These are phyloP conservation scores for Neoboletus brunneissimus DNA, from an alignment of 768 basidiomycete genomes.

Conservation along the genomic window DNA sequence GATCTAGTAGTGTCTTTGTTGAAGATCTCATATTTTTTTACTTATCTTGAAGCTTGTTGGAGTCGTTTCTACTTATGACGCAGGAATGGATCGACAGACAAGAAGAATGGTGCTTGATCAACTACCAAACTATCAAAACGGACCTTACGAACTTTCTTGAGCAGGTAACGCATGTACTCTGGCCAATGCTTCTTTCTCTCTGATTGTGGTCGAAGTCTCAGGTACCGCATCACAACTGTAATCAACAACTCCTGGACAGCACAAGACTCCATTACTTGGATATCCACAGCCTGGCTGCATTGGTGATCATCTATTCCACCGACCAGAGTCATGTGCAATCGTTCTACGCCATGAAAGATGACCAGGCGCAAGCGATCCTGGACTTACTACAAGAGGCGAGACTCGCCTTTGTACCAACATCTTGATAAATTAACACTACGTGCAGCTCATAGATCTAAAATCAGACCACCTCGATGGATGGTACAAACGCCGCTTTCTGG, in stretches of 20 bases:
- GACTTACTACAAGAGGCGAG: conserved; percentile 28
- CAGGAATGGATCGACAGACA: conserved; percentile 19
- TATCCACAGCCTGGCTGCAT: conserved; percentile 23
- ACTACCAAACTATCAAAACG: conserved; percentile 20
- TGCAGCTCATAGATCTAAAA: conserved; percentile 25
- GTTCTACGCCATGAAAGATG: conserved; percentile 22
- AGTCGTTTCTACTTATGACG: conserved; percentile 12
- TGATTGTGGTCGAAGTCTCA: conserved; percentile 13
- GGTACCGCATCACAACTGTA: conserved; percentile 20
- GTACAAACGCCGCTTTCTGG: conserved; percentile 30
- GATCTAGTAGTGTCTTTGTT: background rate
- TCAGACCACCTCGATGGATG: conserved; percentile 20
- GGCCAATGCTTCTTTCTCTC: background rate
- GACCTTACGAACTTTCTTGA: conserved; percentile 11
- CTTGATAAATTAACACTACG: background rate
- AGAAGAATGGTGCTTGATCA: conserved; percentile 25
- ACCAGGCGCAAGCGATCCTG: conserved; percentile 24
- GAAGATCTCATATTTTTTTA: background rate
- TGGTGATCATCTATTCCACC: conserved; percentile 20
- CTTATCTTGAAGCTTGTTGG: conserved; percentile 12
- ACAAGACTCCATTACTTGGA: conserved; percentile 20
- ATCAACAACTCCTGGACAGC: conserved; percentile 10
- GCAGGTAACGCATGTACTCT: conserved; percentile 2
- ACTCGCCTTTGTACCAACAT: background rate
- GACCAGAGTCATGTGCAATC: conserved; percentile 14